Evolutionary conservation across 371 early-diverging fungal species (phyloP), one percentile per base, ranked within the genome.

Genomic region (Rhizopus microsporus): DNA sequence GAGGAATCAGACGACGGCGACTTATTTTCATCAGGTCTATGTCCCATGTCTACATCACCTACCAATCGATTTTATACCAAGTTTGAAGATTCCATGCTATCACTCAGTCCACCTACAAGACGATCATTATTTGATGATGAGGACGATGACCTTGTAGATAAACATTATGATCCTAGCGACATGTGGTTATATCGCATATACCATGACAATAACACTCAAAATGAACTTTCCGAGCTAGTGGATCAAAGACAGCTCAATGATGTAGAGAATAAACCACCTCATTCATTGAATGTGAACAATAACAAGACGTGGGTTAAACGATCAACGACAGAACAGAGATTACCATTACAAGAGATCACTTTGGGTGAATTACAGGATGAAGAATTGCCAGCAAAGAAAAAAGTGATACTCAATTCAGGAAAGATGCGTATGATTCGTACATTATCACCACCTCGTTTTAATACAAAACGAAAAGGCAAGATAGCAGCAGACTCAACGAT

Each of bases 1-100:
- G 62, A 61, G 13, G 49, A 49, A 17, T 52, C 53, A 2, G 63
- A 63, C 29, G 60, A 37, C 29, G 63, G 58, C 15, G 63, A 57
- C 7, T 35, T 57, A 15, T 63, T 63, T n/a, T 57, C 58, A 16
- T 63, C 58, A 7, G 46, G 37, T 23, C 12, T 53, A 37, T 57
- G 50, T 48, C 35, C 49, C 6, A 46, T 62, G 57, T 51, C 47
- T 2, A 39, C 51, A 32, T 57, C 63, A 17, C 57, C 63, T 13
- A 54, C 38, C 8, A 7, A 45, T n/a, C 13, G 23, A 15, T 33
- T 53, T 12, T 53, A 45, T 30, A 51, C 23, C 15, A 17, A 17
- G 3, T 57, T 63, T 42, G 58, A 57, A 30, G 63, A 62, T 16
- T 15, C 35, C 0, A 43, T 53, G 40, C 7, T n/a, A 7, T 42